A percentile compares a stretch with the other conserved stretches of the same genome.
Conservation (phyloP, 192 early-diverging fungal genomes). For the Backusella australiensis region DNA sequence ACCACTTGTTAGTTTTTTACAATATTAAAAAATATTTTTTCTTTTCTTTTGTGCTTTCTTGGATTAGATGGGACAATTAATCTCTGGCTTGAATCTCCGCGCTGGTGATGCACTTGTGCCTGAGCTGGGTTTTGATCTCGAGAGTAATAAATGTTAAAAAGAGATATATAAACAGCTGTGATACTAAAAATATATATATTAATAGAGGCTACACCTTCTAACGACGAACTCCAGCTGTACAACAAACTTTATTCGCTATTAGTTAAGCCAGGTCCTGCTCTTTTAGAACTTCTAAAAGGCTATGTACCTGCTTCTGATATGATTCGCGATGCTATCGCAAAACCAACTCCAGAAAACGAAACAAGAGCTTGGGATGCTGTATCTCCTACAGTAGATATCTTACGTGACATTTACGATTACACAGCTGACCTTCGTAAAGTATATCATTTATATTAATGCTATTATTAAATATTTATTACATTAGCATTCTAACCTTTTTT, state of each 20-base stretch:
- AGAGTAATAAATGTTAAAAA: conserved; percentile 49
- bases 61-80: conserved; percentile 43
- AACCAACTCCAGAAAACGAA: conserved; percentile 82
- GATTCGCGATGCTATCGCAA: conserved; percentile 84
- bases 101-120: conserved; percentile 41
- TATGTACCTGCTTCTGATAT: conserved; percentile 71
- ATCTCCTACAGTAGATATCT: conserved; percentile 72
- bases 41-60: background rate
- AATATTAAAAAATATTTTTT: background rate
- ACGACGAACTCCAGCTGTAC: conserved; percentile 63
- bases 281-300: conserved; percentile 52
- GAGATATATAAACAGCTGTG: conserved; percentile 1
- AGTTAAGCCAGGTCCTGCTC: conserved; percentile 43
- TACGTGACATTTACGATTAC: conserved; percentile 82
- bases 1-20: no score
- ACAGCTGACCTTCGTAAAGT: conserved; percentile 70
- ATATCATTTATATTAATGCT: conserved; percentile 7
- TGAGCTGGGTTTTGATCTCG: conserved; percentile 60
- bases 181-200: background rate
- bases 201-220: conserved; percentile 54
- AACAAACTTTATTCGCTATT: conserved; percentile 54
- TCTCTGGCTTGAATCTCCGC: conserved; percentile 49
- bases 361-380: conserved; percentile 86
- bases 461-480: background rate
- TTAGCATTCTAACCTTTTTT: background rate